A percentile compares a stretch with the other conserved stretches of the same genome.
phyloP scores from a whole-genome alignment of 352 stramenopile genomes.

The Phytophthora hibernalis region DNA sequence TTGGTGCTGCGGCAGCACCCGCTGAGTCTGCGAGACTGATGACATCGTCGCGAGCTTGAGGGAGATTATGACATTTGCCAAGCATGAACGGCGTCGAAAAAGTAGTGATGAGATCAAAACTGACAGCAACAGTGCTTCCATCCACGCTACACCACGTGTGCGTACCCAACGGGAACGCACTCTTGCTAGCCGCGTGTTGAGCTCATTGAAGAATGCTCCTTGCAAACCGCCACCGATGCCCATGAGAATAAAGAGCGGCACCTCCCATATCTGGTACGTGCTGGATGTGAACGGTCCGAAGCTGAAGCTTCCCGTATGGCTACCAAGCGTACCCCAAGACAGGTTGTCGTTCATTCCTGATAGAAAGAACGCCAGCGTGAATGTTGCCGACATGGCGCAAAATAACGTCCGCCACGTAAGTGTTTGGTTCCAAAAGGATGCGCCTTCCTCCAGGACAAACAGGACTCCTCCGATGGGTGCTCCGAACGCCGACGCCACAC shows the following conservation, averaged over 20 bases:
- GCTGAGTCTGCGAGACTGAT: slow-evolving; percentile 53
- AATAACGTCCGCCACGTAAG: slow-evolving; percentile 89
- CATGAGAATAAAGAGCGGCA: slow-evolving; percentile 90
- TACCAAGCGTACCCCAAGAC: slow-evolving; percentile 77
- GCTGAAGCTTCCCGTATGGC: slow-evolving; percentile 75
- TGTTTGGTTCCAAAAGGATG: slow-evolving; percentile 88
- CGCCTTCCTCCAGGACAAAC: slow-evolving; percentile 86
- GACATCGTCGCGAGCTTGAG: slow-evolving; percentile 62
- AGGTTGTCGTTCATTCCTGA: slow-evolving; percentile 81
- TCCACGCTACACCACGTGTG: slow-evolving; percentile 55
- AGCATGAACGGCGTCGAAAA: slow-evolving; percentile 72
- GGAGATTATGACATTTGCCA: slow-evolving; percentile 70
- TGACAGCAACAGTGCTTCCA: slow-evolving; percentile 68
- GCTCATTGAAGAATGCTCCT: slow-evolving; percentile 83
- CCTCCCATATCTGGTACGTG: slow-evolving; percentile 86
- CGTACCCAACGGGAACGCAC: slow-evolving; percentile 69
- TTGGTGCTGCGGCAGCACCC: slow-evolving; percentile 29
- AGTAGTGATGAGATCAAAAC: slow-evolving; percentile 66
- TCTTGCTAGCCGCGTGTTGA: slow-evolving; percentile 62
- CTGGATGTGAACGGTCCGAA: slow-evolving; percentile 75
- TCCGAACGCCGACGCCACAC: slow-evolving; percentile 91
- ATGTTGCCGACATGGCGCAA: slow-evolving; percentile 89
- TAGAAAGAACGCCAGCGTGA: slow-evolving; percentile 83
- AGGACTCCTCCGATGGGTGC: slow-evolving; percentile 90
- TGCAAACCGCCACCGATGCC: slow-evolving; percentile 84